Evolutionary conservation across 371 early-diverging fungal genomes (phyloP), one percentile per base, ranked within the genome.

Genomic region (Mucor irregularis): DNA sequence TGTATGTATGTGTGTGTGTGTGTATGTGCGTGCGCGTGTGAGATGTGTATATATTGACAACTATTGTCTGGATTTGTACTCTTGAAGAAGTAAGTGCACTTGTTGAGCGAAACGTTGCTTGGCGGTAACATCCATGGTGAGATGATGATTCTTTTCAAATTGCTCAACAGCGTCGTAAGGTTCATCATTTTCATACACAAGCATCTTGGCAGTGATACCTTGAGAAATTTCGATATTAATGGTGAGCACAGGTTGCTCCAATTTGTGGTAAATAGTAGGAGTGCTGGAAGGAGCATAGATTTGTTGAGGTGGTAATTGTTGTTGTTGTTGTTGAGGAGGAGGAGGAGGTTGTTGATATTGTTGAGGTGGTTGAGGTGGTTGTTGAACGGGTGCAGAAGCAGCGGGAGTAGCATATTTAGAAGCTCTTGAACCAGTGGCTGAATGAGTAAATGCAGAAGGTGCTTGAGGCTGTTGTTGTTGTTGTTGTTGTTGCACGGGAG

Each of bases 151-250:
- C 21, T 31, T 35, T 34, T 62, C 77, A 33, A 77, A 73, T 3
- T 45, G 45, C 16, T 69, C 34, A 0, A 73, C 77, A 28, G 71
- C 48, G 10, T 66, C 54, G 1, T 45, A 19, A 10, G 68, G 62
- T 19, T 69, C 45, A 29, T 66, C 66, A 6, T 64, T 63, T 16
- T 51, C 61, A 50, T 68, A 69, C 0, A 77, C 68, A 22, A 53
- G 37, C 1, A 73, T 25, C 1, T 51, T 38, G n/a, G 74, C 78
- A 47, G 44, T 48, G 8, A 68, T 48, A 17, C 78, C 78, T 11
- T 56, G 57, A 11, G 56, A 50, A 10, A 78, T 56, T 31, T 70
- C 69, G 29, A 78, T 67, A 13, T 66, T 72, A 52, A 78, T 56
- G 7, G 60, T 64, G n/a, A 78, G 43, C n/a, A 64, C 37, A 0